phyloP scores from a whole-genome alignment of 2,329 filamentous ascomycete genomes.

The Hypoxylon sp. region DNA sequence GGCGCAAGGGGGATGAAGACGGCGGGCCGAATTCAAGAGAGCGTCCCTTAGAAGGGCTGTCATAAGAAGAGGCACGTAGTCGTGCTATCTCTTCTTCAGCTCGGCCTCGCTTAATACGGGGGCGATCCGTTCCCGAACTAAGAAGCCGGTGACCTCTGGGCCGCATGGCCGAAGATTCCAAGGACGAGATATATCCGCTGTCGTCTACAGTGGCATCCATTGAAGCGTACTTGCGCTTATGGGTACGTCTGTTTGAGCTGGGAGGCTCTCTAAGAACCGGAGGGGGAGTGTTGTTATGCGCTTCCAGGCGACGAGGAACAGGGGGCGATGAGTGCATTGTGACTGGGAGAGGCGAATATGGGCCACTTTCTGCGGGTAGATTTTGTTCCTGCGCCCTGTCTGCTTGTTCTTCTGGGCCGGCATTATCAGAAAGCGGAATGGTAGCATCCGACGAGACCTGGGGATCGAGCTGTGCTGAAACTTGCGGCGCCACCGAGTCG shows the following conservation, averaged over 20 bases:
- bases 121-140: constrained; percentile 84
- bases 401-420: constrained; percentile 64
- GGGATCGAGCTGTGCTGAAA: constrained; percentile 53
- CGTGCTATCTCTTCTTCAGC: constrained; percentile 97
- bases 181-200: constrained; percentile 95
- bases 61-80: constrained; percentile 90
- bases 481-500: constrained; percentile 56
- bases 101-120: constrained; percentile 85
- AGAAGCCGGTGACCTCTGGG: constrained; percentile 73
- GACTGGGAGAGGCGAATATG: constrained; percentile 77
- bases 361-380: constrained; percentile 60
- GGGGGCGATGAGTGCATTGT: constrained; percentile 93
- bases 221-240: constrained; percentile 81
- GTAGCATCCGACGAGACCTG: constrained; percentile 84
- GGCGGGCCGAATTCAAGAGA: constrained; percentile 65
- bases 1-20: constrained; percentile 77
- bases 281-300: constrained; percentile 80
- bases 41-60: constrained; percentile 83
- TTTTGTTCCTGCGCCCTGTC: constrained; percentile 60
- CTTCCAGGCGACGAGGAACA: constrained; percentile 70
- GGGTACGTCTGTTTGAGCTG: constrained; percentile 74
- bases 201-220: constrained; percentile 75
- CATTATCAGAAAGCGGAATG: constrained; percentile 77
- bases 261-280: constrained; percentile 72
- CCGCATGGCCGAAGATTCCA: constrained; percentile 89